Evolutionary conservation across 2,329 filamentous ascomycete species (phyloP), one percentile per base, ranked within the genome.

Genomic region (Xylariales sp.): DNA sequence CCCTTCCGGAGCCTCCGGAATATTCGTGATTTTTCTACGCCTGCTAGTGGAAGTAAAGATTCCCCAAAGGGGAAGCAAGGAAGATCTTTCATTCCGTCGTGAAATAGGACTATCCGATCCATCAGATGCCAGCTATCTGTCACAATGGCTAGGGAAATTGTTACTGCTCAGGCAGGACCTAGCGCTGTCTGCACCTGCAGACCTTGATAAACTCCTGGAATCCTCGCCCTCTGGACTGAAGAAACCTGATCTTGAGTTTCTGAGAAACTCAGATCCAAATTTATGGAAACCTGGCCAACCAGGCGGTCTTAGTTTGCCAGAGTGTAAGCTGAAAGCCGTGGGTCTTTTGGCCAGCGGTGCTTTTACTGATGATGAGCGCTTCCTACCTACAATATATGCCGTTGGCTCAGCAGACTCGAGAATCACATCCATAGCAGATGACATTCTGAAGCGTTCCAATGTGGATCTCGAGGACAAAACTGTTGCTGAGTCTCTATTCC

Each of bases 11-110:
- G 57, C 59, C 16, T 56, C 84, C 5, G 77, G 81, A 25, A 71
- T 95, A 23, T 93, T 97, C 62, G 88, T 93, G 54, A 70, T 96
- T 33, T 74, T 95, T 28, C 67, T 97, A 15, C 82, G 86, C 29
- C 69, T 94, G 5, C 66, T 97, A 14, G 75, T 83, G 8, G 78
- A 83, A 41, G 74, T 87, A 41, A 72, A 72, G 38, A 73, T 95
- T 8, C 91, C 93, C 0, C 69, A 78, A 2, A 78, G 88, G 38
- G 90, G 87, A 2, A 89, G 78, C 50, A 80, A 84, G 41, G 87
- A 95, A 45, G 90, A 97, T 56, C 62, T 69, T 3, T 70, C 74
- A 2, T 70, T 96, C 37, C 77, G 86, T 41, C 62, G 72, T 4
- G 68, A 70, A 1, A 70, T 95, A 7, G 81, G 81, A 1, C 67